Evolutionary conservation across 768 basidiomycete species (phyloP), one percentile per base, ranked within the genome.

Genomic region (Plicaturopsis crispa): DNA sequence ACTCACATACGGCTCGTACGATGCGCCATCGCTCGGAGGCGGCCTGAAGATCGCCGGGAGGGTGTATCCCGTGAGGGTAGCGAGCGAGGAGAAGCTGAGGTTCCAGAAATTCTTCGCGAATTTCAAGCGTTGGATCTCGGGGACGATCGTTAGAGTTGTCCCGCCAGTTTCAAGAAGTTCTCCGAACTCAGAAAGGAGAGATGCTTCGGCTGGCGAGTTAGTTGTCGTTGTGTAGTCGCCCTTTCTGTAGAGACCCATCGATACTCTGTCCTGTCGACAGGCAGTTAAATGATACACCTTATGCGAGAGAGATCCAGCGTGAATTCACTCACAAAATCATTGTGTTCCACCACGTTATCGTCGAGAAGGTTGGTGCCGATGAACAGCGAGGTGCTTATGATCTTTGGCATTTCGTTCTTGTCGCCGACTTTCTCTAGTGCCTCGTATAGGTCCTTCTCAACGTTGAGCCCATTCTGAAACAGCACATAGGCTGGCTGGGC

Each of bases 381-480:
- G 60, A 67, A 78, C 4, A 78, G 49, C 3, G 77, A 70, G 3
- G 69, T 66, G 36, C 71, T 69, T 24, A 82, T 63, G 24, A 81
- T 76, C 19, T 53, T 69, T 0, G 78, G 76, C n/a, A n/a, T n/a
- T 18, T 60, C 48, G 6, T 66, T 57, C 3, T 61, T 60, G 26
- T 58, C 55, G 5, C 52, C 55, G n/a, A 75, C 55, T 6, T 51
- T 44, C 41, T 61, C 62, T 8, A 76, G 40, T 2, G 77, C 67
- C 7, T 70, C 48, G 51, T 83, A 81, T 16, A 85, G 61, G 39
- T 82, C 81, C 23, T 56, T 61, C 51, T 87, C 85, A 8, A 84
- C 75, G 24, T 74, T 75, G 3, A 89, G 59, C 5, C 84, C 84
- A 52, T 88, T 88, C 63, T 87, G 78, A 34, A 81, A 46, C 10